These are phyloP conservation scores for Lepiota brunneoincarnata DNA, from an alignment of 768 basidiomycete species.

Conservation along the genomic window DNA sequence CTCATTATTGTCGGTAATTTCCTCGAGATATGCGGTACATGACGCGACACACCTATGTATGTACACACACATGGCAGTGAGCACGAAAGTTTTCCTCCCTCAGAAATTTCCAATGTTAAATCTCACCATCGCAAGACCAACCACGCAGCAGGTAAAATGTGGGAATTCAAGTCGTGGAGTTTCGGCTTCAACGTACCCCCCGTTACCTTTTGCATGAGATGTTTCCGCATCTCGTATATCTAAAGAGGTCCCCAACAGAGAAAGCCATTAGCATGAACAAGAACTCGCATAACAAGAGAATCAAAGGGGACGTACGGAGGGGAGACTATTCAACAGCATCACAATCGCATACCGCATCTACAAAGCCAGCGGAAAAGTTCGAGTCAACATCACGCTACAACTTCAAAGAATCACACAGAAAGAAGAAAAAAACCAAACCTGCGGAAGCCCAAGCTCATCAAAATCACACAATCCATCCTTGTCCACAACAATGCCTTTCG, in stretches of 20 bases:
- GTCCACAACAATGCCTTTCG: constrained; percentile 14
- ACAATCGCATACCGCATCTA: constrained; percentile 49
- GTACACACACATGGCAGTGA: not conserved
- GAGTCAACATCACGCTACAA: not conserved
- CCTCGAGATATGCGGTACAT: constrained; percentile 69
- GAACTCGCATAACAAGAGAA: not conserved
- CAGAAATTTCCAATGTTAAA: not conserved
- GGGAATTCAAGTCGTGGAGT: constrained; percentile 47
- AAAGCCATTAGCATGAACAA: not conserved
- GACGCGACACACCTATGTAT: constrained; percentile 63
- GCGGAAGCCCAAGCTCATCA: constrained; percentile 36
- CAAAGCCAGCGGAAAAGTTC: not conserved
- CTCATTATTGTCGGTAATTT: constrained; percentile 53
- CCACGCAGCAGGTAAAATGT: constrained; percentile 61
- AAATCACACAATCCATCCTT: constrained; percentile 48
- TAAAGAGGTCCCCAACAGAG: constrained; percentile 15
- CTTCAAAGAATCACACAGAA: not conserved
- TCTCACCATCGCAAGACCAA: constrained; percentile 58
- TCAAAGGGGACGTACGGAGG: constrained; percentile 36
- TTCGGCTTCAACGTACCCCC: constrained; percentile 52
- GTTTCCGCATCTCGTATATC: constrained; percentile 57
- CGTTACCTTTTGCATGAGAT: constrained; percentile 50
- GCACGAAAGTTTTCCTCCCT: not conserved
- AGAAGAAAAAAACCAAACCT: constrained; percentile 28
- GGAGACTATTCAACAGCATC: constrained; percentile 42